A percentile compares a stretch with the other conserved stretches of the same genome.
These are phyloP conservation scores for Penicillium sp. DNA, from an alignment of 2,329 filamentous ascomycete species.

Conservation along the genomic window DNA sequence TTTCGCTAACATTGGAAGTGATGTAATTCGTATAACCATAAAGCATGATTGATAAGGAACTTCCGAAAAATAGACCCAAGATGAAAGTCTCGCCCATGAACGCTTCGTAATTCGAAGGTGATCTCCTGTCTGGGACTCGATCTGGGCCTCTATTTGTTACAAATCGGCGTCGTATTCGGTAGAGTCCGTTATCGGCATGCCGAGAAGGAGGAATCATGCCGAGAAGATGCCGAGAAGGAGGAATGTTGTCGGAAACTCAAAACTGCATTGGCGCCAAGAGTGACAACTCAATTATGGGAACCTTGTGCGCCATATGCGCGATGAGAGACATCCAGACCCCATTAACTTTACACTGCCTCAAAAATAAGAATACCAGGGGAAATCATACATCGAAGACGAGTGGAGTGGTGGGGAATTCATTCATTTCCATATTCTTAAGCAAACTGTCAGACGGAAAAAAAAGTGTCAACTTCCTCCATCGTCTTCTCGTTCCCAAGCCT, in stretches of 20 bases:
- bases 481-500: not conserved
- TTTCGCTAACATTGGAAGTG: not conserved
- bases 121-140: not conserved
- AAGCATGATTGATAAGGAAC: slow-evolving; percentile 1
- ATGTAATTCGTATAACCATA: not conserved
- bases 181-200: slow-evolving; percentile 4
- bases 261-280: slow-evolving; percentile 5
- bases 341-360: slow-evolving; percentile 1
- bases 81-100: slow-evolving; percentile 2
- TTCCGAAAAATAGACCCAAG: not conserved
- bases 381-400: not conserved
- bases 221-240: slow-evolving; percentile 4
- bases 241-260: too few species aligned
- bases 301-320: slow-evolving; percentile 1
- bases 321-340: not conserved
- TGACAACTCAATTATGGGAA: not conserved
- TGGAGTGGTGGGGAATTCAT: not conserved
- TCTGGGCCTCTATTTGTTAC: slow-evolving; percentile 1
- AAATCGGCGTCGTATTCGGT: not conserved
- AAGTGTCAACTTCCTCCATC: not conserved
- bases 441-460: not conserved
- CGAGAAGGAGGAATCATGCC: slow-evolving; percentile 1
- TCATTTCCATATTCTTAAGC: slow-evolving; percentile 1
- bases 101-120: slow-evolving; percentile 4
- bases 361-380: not conserved